Conservation (phyloP, 495 filamentous ascomycete species). For the Penicillium pancosmium region DNA sequence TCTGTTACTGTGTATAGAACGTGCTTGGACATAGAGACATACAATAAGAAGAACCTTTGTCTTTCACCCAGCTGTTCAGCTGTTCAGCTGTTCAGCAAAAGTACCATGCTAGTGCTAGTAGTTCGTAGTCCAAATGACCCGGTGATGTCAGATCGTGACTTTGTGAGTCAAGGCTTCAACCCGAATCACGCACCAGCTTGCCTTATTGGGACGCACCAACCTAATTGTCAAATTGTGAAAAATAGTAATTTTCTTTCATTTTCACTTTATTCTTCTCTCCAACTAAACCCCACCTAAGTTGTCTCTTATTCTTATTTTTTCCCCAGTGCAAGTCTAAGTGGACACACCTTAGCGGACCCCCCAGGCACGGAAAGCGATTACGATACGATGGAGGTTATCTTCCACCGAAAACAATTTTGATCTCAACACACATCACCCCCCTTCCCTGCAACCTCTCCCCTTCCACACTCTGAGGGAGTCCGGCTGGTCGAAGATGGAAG, state of each 20-base stretch:
- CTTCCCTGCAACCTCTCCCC: slow-evolving; percentile 16
- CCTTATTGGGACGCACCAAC: slow-evolving; percentile 16
- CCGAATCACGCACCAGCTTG: slow-evolving; percentile 18
- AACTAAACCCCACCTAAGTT: neutral
- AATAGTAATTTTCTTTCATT: neutral
- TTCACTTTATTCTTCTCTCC: neutral
- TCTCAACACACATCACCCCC: slow-evolving; percentile 27
- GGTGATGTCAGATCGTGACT: neutral
- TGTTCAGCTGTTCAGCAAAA: no score
- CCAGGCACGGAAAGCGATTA: slow-evolving; percentile 33
- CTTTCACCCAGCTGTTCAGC: no score
- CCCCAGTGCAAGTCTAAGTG: neutral
- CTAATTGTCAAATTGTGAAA: neutral
- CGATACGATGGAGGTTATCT: slow-evolving; percentile 29
- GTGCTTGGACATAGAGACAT: slow-evolving; percentile 1
- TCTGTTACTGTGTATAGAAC: neutral
- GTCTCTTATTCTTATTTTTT: neutral
- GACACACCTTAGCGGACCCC: neutral
- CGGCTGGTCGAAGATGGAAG: slow-evolving; percentile 54
- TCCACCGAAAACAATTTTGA: slow-evolving; percentile 38
- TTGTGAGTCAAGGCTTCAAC: neutral
- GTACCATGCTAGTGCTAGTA: no score
- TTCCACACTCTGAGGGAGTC: slow-evolving; percentile 38
- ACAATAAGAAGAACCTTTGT: neutral
- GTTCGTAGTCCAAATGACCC: neutral